Conservation (phyloP, 495 filamentous ascomycete genomes). For the Hypomontagnella submonticulosa region DNA sequence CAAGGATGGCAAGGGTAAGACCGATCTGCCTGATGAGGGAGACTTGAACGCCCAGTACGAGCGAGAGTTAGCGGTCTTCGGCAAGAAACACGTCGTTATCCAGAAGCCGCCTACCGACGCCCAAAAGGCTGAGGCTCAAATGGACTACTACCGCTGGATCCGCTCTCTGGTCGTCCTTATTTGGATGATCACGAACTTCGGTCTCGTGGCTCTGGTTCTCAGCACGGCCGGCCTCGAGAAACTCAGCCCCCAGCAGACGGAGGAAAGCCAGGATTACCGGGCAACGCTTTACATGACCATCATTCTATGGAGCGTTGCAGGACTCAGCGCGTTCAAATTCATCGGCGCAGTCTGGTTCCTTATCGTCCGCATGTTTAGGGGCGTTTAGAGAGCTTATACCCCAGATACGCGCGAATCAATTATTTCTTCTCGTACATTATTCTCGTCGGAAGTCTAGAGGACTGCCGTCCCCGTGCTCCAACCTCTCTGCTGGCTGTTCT, state of each 20-base stretch:
- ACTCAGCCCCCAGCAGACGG: constrained; percentile 60
- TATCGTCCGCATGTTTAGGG: constrained; percentile 87
- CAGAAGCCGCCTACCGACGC: constrained; percentile 69
- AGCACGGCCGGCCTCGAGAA: constrained; percentile 82
- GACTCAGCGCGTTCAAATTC: constrained; percentile 86
- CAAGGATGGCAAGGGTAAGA: constrained; percentile 94
- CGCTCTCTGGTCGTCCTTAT: constrained; percentile 88
- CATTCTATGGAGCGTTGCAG: constrained; percentile 93
- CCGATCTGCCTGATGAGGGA: constrained; percentile 85
- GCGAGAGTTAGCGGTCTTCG: constrained; percentile 79
- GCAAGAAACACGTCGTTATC: constrained; percentile 71
- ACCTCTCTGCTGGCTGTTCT: neutral
- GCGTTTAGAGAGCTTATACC: constrained; percentile 54
- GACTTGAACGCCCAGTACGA: constrained; percentile 95
- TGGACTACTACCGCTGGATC: constrained; percentile 98
- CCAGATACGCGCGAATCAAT: neutral
- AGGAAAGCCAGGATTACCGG: constrained; percentile 57
- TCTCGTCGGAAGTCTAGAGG: constrained; percentile 11
- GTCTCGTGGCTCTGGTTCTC: constrained; percentile 86
- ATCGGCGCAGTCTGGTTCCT: constrained; percentile 94
- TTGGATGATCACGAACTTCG: constrained; percentile 98
- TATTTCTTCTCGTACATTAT: constrained; percentile 3
- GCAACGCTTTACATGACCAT: constrained; percentile 88
- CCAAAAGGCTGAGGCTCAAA: constrained; percentile 79
- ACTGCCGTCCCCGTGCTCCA: neutral